Evolutionary conservation across 2,329 filamentous ascomycete genomes (phyloP).

Genomic region (Aphanoascus verrucosus): DNA sequence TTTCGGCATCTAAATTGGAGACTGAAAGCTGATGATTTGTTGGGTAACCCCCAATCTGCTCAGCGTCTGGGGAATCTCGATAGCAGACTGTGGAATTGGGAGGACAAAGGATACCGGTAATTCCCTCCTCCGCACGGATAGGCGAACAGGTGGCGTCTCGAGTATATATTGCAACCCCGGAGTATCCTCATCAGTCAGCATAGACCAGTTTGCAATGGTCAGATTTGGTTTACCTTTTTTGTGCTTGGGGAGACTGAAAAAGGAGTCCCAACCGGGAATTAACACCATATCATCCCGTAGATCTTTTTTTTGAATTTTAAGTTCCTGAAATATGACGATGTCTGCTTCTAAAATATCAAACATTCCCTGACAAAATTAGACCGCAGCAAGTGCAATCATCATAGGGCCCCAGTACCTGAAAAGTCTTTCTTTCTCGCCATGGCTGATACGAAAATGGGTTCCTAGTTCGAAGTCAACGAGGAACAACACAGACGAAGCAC

Average conservation of each 20-base stretch:
- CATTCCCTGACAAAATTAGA: slow-evolving; percentile 54
- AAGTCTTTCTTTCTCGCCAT: slow-evolving; percentile 63
- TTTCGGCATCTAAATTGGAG: slow-evolving; percentile 53
- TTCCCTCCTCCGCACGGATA: slow-evolving; percentile 85
- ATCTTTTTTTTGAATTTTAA: slow-evolving; percentile 91
- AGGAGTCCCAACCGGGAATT: slow-evolving; percentile 89
- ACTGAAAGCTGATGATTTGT: slow-evolving; percentile 54
- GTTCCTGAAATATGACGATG: slow-evolving; percentile 89
- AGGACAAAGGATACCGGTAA: slow-evolving; percentile 67
- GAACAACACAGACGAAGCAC: neutral
- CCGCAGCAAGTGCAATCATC: neutral
- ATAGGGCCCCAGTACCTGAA: slow-evolving; percentile 43
- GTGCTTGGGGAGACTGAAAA: slow-evolving; percentile 81
- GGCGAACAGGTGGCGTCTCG: slow-evolving; percentile 76
- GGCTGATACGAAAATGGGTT: slow-evolving; percentile 78
- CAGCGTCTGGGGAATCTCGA: slow-evolving; percentile 58
- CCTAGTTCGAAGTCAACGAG: slow-evolving; percentile 32
- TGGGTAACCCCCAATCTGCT: slow-evolving; percentile 85
- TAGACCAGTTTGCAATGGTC: neutral
- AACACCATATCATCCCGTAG: slow-evolving; percentile 91
- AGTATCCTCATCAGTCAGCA: slow-evolving; percentile 58
- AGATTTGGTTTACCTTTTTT: slow-evolving; percentile 63
- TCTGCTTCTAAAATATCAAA: slow-evolving; percentile 88
- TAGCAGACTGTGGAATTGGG: slow-evolving; percentile 62
- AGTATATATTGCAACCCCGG: slow-evolving; percentile 90